Evolutionary conservation across 768 basidiomycete genomes (phyloP), one percentile per base, ranked within the genome.

Genomic region (Mycena vulgaris): DNA sequence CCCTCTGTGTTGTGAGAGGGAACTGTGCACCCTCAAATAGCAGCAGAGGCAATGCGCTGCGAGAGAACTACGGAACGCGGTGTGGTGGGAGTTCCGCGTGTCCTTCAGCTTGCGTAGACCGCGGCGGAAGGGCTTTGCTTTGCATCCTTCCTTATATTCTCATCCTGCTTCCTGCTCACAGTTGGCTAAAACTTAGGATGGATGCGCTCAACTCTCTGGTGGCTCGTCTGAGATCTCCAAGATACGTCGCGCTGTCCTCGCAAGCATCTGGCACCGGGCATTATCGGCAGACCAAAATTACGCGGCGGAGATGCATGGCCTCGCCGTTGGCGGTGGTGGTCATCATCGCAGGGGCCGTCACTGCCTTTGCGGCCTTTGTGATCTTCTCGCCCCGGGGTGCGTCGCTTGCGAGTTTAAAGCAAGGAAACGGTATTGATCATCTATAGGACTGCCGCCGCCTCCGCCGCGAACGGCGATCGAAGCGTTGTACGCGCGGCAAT

Each of bases 401-500:
- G 61, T 51, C 25, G 1, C 19, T 52, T 14, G 33, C 33, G 7
- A 35, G 13, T 31, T 60, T 3, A 6, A n/a, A 5, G 8, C 28
- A 21, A 25, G 23, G 17, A 16, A 51, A 5, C 2, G 31, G 10
- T 33, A 33, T 4, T 17, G 11, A 30, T 23, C 14, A n/a, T 25
- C 19, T 13, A 49, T 7, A 25, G 14, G 8, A 27, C 39, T 11
- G 25, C 21, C 0, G 37, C 27, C 31, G n/a, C 52, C 35, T 11
- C 3, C 27, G 14, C 7, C 33, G 25, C 14, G 30, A 1, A 35
- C 37, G 23, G 27, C n/a, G 17, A 19, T 70, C 2, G 56, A 56
- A 17, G 28, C 42, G 30, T 58, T 71, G 40, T 71, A 37, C 25
- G 59, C 35, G 3, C 64, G 64, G 5, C 69, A 71, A 33, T 71